Evolutionary conservation across 202 grass and related monocot genomes (phyloP), one percentile per base, ranked within the genome.

Genomic region (Schoenoplectus tabernaemontani): DNA sequence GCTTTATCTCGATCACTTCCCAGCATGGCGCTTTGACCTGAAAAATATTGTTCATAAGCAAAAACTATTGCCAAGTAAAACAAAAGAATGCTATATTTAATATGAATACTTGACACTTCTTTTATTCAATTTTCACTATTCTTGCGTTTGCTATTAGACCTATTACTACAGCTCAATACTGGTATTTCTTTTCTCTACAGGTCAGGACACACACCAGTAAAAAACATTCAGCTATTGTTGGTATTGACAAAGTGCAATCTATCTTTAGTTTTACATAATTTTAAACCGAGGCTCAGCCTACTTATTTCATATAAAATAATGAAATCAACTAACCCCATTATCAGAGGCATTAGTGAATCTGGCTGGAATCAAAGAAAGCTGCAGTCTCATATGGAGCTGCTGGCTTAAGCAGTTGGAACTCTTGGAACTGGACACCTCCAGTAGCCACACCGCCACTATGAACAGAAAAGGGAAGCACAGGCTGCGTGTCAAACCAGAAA

Each of bases 401-500:
- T 9, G 59, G 61, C 78, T 83, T 86, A 6, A 85, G 75, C n/a
- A 78, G 36, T 50, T 85, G 61, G 50, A 89, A 82, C 42, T 89
- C 80, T 47, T 85, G 83, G 26, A 81, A 59, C 5, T 80, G 78
- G 59, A 80, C 22, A 48, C 78, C 59, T 36, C 78, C 78, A 53
- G 56, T 80, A 9, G 24, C n/a, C 12, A 44, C 77, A 77, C 41
- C 37, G 12, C 78, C 53, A 70, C 36, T 76, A 53, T 83, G 78
- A 54, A 79, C 47, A n/a, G 83, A 64, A 75, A 89, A 86, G 10
- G 80, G 65, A 36, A 83, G 54, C 43, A 83, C 65, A 83, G 78
- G 84, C 50, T 88, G 84, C 69, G 57, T 80, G 59, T 90, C 86
- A 11, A 78, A 62, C 26, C 90, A 90, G 34, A 85, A 77, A 72